A percentile compares a stretch with the other conserved stretches of the same genome.
Conservation (phyloP, 768 basidiomycete genomes). For the Suillus subaureus region DNA sequence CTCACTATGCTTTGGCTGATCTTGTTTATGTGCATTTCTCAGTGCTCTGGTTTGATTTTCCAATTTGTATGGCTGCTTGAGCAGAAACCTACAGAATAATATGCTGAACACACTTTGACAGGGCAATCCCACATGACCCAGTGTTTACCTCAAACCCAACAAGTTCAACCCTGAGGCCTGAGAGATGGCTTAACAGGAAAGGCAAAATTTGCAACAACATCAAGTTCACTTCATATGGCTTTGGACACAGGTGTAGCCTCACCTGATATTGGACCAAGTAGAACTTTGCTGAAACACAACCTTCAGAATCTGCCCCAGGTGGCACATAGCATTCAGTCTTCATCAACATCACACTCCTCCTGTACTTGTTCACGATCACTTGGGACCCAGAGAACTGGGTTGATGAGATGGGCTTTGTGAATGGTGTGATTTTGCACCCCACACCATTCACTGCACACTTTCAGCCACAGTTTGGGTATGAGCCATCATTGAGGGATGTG, state of each 20-base stretch:
- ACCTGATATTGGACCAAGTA: neutral
- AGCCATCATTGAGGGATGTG: constrained; percentile 23
- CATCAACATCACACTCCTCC: constrained; percentile 61
- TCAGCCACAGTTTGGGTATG: constrained; percentile 42
- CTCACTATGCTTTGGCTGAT: constrained; percentile 65
- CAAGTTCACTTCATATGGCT: constrained; percentile 48
- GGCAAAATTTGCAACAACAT: constrained; percentile 48
- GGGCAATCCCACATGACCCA: constrained; percentile 62
- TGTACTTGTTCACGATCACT: constrained; percentile 66
- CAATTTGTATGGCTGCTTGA: constrained; percentile 1
- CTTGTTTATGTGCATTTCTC: constrained; percentile 53
- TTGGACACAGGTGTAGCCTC: constrained; percentile 44
- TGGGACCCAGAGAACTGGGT: constrained; percentile 56
- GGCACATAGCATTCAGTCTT: constrained; percentile 68
- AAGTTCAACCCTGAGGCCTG: constrained; percentile 57
- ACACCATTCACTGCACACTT: constrained; percentile 61
- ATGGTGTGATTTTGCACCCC: constrained; percentile 66
- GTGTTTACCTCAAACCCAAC: constrained; percentile 58
- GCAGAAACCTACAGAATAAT: constrained; percentile 21
- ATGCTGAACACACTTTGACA: constrained; percentile 15
- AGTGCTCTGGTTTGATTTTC: neutral
- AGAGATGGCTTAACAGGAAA: constrained; percentile 50
- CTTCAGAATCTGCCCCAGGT: constrained; percentile 62
- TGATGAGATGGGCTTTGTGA: constrained; percentile 61
- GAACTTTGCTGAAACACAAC: constrained; percentile 22